Evolutionary conservation across 2,329 filamentous ascomycete species (phyloP), one percentile per base, ranked within the genome.

Genomic region (Neoscytalidium dimidiatum): DNA sequence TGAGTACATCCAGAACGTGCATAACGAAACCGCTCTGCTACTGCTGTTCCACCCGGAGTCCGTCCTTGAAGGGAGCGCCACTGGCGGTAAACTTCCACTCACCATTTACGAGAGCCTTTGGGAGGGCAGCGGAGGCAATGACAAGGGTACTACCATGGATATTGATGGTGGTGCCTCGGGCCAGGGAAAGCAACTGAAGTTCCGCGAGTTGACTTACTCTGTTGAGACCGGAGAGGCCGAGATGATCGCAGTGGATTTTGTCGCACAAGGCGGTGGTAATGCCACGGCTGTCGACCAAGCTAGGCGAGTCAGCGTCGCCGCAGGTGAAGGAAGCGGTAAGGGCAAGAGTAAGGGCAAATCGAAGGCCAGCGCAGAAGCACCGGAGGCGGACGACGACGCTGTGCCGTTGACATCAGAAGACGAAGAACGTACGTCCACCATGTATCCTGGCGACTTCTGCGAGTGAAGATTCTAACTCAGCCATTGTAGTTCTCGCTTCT

Each of bases 221-320:
- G 89, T 98, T 1, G 95, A 98, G 79, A 97, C 94, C 0, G 92
- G 92, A 9, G 94, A 98, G 77, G 94, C 94, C 1, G 95, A 99
- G 78, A 97, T 97, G 93, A 98, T 99, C 69, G 91, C 92, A 70
- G 92, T 99, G 72, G 93, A 97, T 77, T 96, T 94, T 69, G 90
- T 99, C 21, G 94, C 94, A 0, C 89, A 90, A 61, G 92, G 91
- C 43, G 91, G 91, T 52, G 92, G 91, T 53, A 94, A 92, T 72
- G 94, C 93, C 26, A 88, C 90, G 11, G 87, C 87, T 33, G 81
- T 87, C 26, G 75, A 79, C 29, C 74, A 66, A 4, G n/a, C 61
- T 33, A 60, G 41, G 56, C 68, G 66, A 60, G 63, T 35, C 53
- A 6, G 17, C 19, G 62, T 21, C 46, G 68, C 33, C 68, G 74